phyloP scores from a whole-genome alignment of 2,329 filamentous ascomycete genomes.

The Alternaria novae-zelandiae region DNA sequence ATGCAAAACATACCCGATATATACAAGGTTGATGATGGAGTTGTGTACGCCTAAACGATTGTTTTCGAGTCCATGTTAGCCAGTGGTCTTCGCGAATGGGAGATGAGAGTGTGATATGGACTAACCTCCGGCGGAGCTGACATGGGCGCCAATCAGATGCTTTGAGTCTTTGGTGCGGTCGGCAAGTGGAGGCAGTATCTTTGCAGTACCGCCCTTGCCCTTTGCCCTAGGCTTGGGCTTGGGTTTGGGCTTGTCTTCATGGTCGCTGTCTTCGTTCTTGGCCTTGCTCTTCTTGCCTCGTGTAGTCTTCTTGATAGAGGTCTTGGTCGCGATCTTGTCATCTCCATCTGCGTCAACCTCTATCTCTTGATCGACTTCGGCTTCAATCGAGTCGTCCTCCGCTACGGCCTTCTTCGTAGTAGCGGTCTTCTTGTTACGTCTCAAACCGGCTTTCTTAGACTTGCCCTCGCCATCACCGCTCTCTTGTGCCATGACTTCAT shows the following conservation, averaged over 20 bases:
- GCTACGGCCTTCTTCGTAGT: not conserved
- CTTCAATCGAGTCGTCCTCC: not conserved
- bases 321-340: not conserved
- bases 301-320: not conserved
- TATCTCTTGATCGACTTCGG: not conserved
- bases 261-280: not conserved
- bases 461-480: slow-evolving; percentile 5
- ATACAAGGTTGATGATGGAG: slow-evolving; percentile 74
- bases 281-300: slow-evolving; percentile 4
- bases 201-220: slow-evolving; percentile 47
- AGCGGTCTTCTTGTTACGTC: not conserved
- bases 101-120: slow-evolving; percentile 7
- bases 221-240: slow-evolving; percentile 50
- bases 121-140: slow-evolving; percentile 84
- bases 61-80: slow-evolving; percentile 25
- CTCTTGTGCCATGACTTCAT: slow-evolving; percentile 16
- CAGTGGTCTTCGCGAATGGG: not conserved
- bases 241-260: slow-evolving; percentile 17
- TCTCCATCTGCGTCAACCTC: slow-evolving; percentile 11
- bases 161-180: slow-evolving; percentile 73
- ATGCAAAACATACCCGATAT: slow-evolving; percentile 66
- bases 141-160: slow-evolving; percentile 91
- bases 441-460: slow-evolving; percentile 12
- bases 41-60: slow-evolving; percentile 78
- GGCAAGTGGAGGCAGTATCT: slow-evolving; percentile 69